Base-by-base conservation (phyloP, 495 filamentous ascomycete genomes). In the Penicillium crystallinum region DNA sequence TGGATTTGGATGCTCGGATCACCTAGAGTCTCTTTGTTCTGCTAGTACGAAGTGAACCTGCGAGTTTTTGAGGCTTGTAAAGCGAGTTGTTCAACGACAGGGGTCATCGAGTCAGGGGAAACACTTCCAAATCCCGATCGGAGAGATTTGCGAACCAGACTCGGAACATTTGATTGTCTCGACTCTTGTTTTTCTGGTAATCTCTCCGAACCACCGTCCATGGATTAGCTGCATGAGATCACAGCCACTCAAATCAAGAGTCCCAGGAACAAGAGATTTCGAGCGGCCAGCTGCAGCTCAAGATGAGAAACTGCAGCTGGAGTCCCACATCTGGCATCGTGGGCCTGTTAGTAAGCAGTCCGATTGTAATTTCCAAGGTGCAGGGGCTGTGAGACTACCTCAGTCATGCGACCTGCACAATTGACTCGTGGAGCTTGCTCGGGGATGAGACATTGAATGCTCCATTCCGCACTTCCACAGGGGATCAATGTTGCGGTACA, bases 261-360 rank as follows among this genome's bases (percentile, higher is more conserved):
- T 31, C 23, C 8, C 43, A 35, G 7, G 19, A 31, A 23, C 7
- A 25, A 36, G 7, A n/a, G 12, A 19, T 23, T 2, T 8, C 14
- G 29, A 31, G 29, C 17, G 48, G 37, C 14, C 0, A 42, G 35
- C 34, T 42, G 33, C 49, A 41, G 34, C 43, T 18, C 41, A 42
- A 41, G 23, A 52, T 33, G n/a, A 42, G 45, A 21, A 11, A 40
- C 19, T 52, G 33, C 44, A 53, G 14, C 34, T 33, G 46, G 10
- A 35, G 19, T 56, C 48, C 42, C 51, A 55, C 51, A 37, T 34
- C 27, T 18, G 3, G n/a, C 37, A 15, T 33, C 18, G 36, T 8
- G 12, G 55, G 18, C 48, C n/a, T 42, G 34, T 64, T 61, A 18
- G 12, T 52, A 64, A 61, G 49, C 46, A 18, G 43, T 48, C 55